Percentiles rank a stretch among this genome's conserved stretches.
Conservation (phyloP, 2,329 filamentous ascomycete genomes). For the Fusarium musae region DNA sequence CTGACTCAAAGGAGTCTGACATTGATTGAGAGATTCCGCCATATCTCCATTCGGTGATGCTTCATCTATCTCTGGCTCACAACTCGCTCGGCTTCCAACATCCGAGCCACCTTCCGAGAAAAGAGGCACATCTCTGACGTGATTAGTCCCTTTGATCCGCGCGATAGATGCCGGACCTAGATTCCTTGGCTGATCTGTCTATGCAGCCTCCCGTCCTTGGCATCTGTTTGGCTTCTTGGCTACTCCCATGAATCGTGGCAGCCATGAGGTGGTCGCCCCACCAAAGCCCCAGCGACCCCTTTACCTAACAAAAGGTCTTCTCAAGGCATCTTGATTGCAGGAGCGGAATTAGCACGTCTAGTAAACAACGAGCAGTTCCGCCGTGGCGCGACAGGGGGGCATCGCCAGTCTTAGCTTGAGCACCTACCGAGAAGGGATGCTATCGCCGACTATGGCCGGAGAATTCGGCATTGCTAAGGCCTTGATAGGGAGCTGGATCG, state of each 20-base stretch:
- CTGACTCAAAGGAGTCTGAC: background rate
- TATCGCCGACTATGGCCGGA: constrained; percentile 25
- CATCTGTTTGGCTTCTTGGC: constrained; percentile 23
- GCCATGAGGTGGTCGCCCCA: background rate
- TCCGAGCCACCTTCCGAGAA: constrained; percentile 23
- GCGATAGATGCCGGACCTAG: background rate
- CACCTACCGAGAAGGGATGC: constrained; percentile 28
- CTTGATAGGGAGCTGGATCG: constrained; percentile 19
- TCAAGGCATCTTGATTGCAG: background rate
- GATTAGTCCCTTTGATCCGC: background rate
- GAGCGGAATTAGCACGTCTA: background rate
- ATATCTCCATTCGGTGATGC: background rate
- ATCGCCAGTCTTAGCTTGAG: background rate
- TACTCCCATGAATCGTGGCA: background rate
- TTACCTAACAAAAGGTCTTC: constrained; percentile 1
- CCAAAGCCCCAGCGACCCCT: background rate
- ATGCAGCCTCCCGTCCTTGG: constrained; percentile 31
- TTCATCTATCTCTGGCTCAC: background rate
- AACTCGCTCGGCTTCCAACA: constrained; percentile 16
- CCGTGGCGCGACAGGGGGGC: background rate
- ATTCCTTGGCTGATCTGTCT: constrained; percentile 4
- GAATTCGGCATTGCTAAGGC: constrained; percentile 28
- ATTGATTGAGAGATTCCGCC: background rate
- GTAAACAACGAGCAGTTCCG: background rate
- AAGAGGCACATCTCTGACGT: background rate